phyloP scores from a whole-genome alignment of 2,329 filamentous ascomycete species.

The Aspergillus carbonarius region DNA sequence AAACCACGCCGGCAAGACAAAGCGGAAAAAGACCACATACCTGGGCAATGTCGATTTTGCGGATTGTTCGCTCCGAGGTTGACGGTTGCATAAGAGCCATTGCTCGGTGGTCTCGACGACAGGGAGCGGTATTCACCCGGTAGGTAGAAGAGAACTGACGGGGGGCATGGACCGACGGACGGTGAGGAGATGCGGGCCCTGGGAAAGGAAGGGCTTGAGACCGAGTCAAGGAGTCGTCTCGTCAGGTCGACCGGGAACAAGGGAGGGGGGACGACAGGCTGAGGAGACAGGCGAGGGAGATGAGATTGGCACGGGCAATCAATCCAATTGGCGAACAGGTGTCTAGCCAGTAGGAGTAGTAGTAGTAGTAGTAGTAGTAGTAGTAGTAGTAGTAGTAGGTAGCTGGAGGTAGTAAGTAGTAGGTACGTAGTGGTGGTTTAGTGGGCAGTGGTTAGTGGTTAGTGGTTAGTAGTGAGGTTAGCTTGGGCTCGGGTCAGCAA shows the following conservation, averaged over 20 bases:
- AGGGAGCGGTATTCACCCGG: neutral
- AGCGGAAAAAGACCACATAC: conserved; percentile 24
- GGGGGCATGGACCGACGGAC: neutral
- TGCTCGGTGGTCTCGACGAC: conserved; percentile 18
- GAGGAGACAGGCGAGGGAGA: conserved; percentile 12
- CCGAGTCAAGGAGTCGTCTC: neutral
- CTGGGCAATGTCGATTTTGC: conserved; percentile 44
- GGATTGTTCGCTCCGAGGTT: conserved; percentile 39
- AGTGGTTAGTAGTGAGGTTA: conserved; percentile 7
- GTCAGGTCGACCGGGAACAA: neutral
- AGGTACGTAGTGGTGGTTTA: too few species aligned
- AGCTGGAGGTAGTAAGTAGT: too few species aligned
- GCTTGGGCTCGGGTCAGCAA: neutral
- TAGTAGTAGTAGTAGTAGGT: neutral
- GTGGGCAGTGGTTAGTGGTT: neutral
- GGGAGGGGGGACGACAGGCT: conserved; percentile 10
- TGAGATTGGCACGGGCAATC: conserved; percentile 6
- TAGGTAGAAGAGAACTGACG: neutral
- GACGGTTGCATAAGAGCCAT: conserved; percentile 35
- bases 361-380: neutral
- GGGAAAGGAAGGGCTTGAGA: neutral
- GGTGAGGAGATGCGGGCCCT: neutral
- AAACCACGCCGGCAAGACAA: neutral
- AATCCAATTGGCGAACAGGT: conserved; percentile 16
- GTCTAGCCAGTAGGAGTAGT: neutral